Percentiles rank a stretch among this genome's conserved stretches.
phyloP scores from a whole-genome alignment of 169 alveolate genomes.

The Plasmodium berghei region DNA sequence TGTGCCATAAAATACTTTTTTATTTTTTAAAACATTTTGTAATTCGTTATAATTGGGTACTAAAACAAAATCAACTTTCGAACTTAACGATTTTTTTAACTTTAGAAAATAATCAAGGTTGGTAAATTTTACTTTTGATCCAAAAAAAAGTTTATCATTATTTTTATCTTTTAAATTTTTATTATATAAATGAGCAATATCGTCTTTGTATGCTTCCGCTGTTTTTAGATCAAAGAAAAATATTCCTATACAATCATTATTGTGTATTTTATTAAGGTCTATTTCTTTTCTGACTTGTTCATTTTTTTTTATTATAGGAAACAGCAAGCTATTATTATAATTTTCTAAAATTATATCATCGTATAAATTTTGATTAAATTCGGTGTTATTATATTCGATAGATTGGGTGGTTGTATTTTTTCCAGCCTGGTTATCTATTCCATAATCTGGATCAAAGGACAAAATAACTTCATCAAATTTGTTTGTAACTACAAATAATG shows the following conservation, averaged over 20 bases:
- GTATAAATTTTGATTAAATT: not conserved
- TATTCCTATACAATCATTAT: slow-evolving; percentile 33
- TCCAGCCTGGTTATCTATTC: not conserved
- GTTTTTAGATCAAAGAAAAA: slow-evolving; percentile 68
- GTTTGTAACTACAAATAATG: slow-evolving; percentile 62
- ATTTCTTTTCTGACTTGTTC: slow-evolving; percentile 40
- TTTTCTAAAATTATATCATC: not conserved
- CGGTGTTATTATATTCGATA: not conserved
- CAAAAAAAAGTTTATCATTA: slow-evolving; percentile 46
- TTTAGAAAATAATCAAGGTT: slow-evolving; percentile 41
- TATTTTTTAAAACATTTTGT: slow-evolving; percentile 55
- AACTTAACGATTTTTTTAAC: slow-evolving; percentile 16
- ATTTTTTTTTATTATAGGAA: slow-evolving; percentile 33
- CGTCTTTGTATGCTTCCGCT: slow-evolving; percentile 75
- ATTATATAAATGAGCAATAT: slow-evolving; percentile 35
- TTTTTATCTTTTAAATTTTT: slow-evolving; percentile 71
- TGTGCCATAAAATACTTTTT: slow-evolving; percentile 65
- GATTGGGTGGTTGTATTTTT: not conserved
- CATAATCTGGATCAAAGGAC: slow-evolving; percentile 32
- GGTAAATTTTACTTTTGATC: slow-evolving; percentile 48
- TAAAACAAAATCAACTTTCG: slow-evolving; percentile 43
- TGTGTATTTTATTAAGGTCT: slow-evolving; percentile 29
- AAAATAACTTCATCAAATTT: slow-evolving; percentile 56
- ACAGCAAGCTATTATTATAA: slow-evolving; percentile 4
- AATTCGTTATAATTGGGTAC: slow-evolving; percentile 40